phyloP scores from a whole-genome alignment of 768 basidiomycete species.

The Leccinum variicolor region DNA sequence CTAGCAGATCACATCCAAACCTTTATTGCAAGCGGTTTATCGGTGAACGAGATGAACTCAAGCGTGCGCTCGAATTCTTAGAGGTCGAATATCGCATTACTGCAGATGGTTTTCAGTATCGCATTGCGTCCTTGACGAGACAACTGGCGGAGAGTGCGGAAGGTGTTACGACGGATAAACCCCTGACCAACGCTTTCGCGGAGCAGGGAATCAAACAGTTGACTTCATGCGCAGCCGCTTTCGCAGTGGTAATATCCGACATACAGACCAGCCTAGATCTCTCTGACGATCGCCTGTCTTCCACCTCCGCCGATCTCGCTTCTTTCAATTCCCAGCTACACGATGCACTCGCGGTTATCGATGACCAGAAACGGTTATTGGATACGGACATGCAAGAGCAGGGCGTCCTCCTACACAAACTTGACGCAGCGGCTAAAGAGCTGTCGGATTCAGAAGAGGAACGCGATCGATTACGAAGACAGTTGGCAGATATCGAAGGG shows the following conservation, averaged over 20 bases:
- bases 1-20: conserved; percentile 47
- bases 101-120: conserved; percentile 54
- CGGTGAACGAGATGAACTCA: conserved; percentile 65
- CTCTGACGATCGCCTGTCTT: conserved; percentile 14
- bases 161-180: conserved; percentile 7
- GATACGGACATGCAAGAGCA: conserved; percentile 20
- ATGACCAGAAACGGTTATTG: conserved; percentile 15
- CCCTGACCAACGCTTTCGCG: background rate
- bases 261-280: conserved; percentile 30
- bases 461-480: conserved; percentile 14
- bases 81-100: conserved; percentile 64
- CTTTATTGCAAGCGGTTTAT: conserved; percentile 59
- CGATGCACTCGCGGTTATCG: conserved; percentile 16
- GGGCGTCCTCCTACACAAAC: conserved; percentile 26
- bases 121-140: conserved; percentile 35
- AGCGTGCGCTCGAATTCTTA: conserved; percentile 63
- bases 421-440: conserved; percentile 32
- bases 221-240: conserved; percentile 32
- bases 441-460: conserved; percentile 34
- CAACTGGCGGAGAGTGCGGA: conserved; percentile 23
- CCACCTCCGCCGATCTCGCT: conserved; percentile 9
- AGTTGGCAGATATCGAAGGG: conserved; percentile 33
- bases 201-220: conserved; percentile 29
- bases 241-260: conserved; percentile 39
- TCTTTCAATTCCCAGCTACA: conserved; percentile 17